phyloP scores from a whole-genome alignment of 208 protist genomes.

The Balamuthia mandrillaris region DNA sequence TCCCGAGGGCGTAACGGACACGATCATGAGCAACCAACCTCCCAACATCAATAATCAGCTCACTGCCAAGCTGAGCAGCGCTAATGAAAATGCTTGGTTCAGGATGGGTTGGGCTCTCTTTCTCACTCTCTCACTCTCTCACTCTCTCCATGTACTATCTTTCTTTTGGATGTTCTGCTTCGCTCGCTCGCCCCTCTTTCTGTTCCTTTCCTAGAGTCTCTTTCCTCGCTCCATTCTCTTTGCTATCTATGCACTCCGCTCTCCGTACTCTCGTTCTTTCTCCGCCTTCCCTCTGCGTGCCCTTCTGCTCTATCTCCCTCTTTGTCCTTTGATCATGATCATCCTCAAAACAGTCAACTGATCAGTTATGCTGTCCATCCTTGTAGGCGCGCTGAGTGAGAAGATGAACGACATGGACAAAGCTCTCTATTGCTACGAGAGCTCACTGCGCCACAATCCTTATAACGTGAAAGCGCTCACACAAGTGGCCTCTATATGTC shows the following conservation, averaged over 20 bases:
- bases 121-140: not conserved
- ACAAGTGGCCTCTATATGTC: constrained; percentile 54
- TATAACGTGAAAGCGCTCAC: constrained; percentile 62
- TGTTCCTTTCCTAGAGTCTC: not conserved
- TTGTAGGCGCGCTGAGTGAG: constrained; percentile 42
- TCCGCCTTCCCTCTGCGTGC: too few relatives aligned
- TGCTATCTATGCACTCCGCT: not conserved
- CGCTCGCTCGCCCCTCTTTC: not conserved
- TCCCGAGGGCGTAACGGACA: too few relatives aligned
- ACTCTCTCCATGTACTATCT: too few relatives aligned
- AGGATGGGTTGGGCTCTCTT: constrained; percentile 7
- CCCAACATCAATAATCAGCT: too few relatives aligned
- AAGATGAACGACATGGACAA: constrained; percentile 51
- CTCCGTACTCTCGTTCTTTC: too few relatives aligned
- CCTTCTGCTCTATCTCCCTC: too few relatives aligned
- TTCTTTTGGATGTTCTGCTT: not conserved
- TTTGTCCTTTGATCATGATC: not conserved
- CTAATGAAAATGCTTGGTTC: not conserved
- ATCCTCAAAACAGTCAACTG: too few relatives aligned
- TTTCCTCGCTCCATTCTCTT: not conserved
- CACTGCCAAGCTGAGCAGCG: constrained; percentile 1
- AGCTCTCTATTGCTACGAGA: constrained; percentile 53
- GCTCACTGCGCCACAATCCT: constrained; percentile 59
- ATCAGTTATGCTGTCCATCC: too few relatives aligned
- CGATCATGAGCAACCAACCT: too few relatives aligned